Evolutionary conservation across 2,329 filamentous ascomycete genomes (phyloP).

Genomic region (Pseudocercospora fuligena): DNA sequence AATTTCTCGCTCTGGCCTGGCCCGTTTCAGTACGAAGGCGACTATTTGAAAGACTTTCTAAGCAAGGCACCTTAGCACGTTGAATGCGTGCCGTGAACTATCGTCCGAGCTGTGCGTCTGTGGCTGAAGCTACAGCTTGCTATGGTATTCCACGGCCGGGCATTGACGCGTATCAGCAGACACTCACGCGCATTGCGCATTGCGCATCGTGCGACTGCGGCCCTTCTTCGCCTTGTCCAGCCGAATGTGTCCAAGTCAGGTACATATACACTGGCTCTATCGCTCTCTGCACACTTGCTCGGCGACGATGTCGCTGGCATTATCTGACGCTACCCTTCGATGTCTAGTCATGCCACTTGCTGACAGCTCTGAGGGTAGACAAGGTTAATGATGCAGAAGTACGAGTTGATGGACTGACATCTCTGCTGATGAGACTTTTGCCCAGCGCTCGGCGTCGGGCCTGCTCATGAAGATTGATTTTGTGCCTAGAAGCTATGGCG

Average conservation of each 20-base stretch:
- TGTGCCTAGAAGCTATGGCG: neutral
- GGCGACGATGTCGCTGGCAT: neutral
- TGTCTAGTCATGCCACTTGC: neutral
- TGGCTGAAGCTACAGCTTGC: conserved; percentile 4
- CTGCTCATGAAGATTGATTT: neutral
- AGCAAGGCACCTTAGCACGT: neutral
- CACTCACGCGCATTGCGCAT: neutral
- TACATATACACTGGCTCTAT: neutral
- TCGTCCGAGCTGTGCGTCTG: neutral
- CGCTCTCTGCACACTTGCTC: neutral
- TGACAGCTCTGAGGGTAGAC: neutral
- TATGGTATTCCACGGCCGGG: neutral
- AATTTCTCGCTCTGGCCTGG: neutral
- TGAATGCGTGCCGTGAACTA: neutral
- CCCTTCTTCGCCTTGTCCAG: neutral
- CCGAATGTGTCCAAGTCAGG: neutral
- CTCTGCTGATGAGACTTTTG: neutral
- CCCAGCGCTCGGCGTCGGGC: neutral
- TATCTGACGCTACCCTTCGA: neutral
- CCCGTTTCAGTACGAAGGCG: neutral
- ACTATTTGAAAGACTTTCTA: neutral
- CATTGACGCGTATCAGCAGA: neutral
- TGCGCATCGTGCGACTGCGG: neutral
- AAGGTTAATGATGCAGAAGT: neutral
- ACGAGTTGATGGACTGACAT: neutral